These are phyloP conservation scores for Hypoxylon rickii DNA, from an alignment of 495 filamentous ascomycete species.

Conservation along the genomic window DNA sequence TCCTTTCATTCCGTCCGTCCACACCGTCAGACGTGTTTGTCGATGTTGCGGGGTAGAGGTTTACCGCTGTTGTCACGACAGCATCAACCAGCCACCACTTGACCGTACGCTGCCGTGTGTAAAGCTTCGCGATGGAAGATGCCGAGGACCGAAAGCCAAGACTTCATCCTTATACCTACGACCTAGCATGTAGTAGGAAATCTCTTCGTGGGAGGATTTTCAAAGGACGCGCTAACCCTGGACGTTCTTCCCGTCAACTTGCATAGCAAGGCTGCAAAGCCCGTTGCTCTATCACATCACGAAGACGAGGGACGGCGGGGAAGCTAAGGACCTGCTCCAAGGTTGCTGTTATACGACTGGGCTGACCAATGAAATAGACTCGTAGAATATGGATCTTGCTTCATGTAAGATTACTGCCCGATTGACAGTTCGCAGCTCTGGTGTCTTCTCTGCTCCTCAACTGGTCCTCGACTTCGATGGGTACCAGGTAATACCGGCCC, in stretches of 20 bases:
- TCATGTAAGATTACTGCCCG: slow-evolving; percentile 31
- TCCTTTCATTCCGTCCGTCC: too few relatives aligned
- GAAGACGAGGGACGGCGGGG: slow-evolving; percentile 14
- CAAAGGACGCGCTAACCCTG: slow-evolving; percentile 8
- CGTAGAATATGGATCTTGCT: slow-evolving; percentile 30
- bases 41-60: not conserved
- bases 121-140: too few relatives aligned
- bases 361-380: slow-evolving; percentile 2
- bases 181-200: slow-evolving; percentile 2
- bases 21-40: not conserved
- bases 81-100: too few relatives aligned
- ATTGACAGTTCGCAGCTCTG: slow-evolving; percentile 31
- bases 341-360: not conserved
- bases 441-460: slow-evolving; percentile 8
- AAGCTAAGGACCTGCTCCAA: slow-evolving; percentile 12
- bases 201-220: slow-evolving; percentile 10
- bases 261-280: slow-evolving; percentile 7
- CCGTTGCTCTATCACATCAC: slow-evolving; percentile 16
- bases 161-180: not conserved
- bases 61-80: not conserved
- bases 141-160: not conserved
- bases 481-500: slow-evolving; percentile 16
- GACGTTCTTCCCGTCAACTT: slow-evolving; percentile 1
- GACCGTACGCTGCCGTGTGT: not conserved
- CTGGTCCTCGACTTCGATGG: not conserved